Evolutionary conservation across 2,329 filamentous ascomycete genomes (phyloP), one percentile per base, ranked within the genome.

Genomic region (Fusarium sororula): DNA sequence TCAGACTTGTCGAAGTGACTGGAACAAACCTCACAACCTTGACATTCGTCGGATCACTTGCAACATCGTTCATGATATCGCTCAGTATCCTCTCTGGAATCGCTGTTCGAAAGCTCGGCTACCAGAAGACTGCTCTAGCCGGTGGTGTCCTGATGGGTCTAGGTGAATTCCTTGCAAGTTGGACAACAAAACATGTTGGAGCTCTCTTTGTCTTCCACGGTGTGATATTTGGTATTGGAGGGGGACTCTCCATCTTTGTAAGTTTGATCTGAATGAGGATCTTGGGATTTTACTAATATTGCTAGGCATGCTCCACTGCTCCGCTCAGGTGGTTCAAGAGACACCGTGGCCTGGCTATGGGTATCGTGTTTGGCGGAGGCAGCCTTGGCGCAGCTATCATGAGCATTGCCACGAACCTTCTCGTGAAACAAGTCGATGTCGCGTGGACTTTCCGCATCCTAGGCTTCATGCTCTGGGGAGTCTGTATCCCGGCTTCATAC

Each of bases 381-480:
- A 79, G 79, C 5, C 57, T 80, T 1, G 79, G 79, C 0, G 77
- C 79, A 3, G 79, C 79, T 7, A 35, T 79, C 8, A 79, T 80
- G 72, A 78, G 78, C 18, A 75, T 80, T 3, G 73, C 70, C 1
- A 75, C 79, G 5, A 79, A 76, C 0, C 65, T 77, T 12, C 69
- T 80, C 8, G 75, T 80, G 5, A 58, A 59, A 3, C 56, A 61
- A 11, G 47, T 80, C 1, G 78, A 75, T 17, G 75, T 79, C 11
- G 71, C 75, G 0, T 79, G 78, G 77, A 78, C 79, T 1, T 79
- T 80, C 44, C 77, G 78, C 4, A 75, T 80, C 17, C 61, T 81
- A 0, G 74, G 70, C 3, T 73, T 77, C 37, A 69, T 79, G 66
- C 72, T 79, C 1, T 80, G 79, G 79, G 76, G 64, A 4, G 76